Percentiles rank a stretch among this genome's conserved stretches.
These are phyloP conservation scores for Rubus parviflorus DNA, from an alignment of 306 rosid genomes.

Conservation along the genomic window DNA sequence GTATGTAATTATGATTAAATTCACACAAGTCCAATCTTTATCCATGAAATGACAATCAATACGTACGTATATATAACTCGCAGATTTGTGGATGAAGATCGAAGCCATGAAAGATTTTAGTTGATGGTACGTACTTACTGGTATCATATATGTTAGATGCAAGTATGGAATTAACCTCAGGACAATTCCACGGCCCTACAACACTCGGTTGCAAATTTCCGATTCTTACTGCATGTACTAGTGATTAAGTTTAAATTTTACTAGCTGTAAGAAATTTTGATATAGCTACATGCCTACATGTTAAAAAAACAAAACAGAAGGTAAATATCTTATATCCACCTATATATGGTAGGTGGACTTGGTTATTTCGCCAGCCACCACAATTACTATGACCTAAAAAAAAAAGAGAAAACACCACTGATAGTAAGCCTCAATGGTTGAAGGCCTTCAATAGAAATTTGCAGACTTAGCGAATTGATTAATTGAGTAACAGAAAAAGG, in stretches of 20 bases:
- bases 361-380: neutral
- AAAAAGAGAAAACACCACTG: neutral
- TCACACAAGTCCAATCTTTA: neutral
- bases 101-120: neutral
- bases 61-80: neutral
- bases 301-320: neutral
- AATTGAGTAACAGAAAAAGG: neutral
- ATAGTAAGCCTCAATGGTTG: neutral
- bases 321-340: neutral
- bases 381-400: no score
- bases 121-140: neutral
- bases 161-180: neutral
- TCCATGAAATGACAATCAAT: neutral
- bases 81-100: neutral
- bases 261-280: neutral
- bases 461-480: neutral
- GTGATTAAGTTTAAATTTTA: no score
- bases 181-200: neutral
- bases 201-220: neutral
- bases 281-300: neutral
- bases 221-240: no score
- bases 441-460: neutral
- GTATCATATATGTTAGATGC: neutral
- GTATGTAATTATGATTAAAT: neutral
- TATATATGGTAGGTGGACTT: neutral